phyloP scores from a whole-genome alignment of 805 yeast species.

The Yamadazyma sp. region DNA sequence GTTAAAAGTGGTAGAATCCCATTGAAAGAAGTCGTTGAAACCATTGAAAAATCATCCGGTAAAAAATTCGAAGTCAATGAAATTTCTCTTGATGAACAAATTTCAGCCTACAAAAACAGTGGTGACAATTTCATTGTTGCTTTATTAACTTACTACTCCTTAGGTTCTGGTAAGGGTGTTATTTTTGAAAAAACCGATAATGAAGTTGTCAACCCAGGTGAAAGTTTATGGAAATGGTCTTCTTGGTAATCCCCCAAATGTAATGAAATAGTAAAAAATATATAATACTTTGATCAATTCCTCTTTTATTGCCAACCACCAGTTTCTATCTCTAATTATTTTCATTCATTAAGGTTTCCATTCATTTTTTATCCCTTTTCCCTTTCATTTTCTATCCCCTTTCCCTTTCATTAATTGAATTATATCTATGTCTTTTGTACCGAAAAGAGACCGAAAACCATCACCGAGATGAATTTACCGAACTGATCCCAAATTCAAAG shows the following conservation, averaged over 20 bases:
- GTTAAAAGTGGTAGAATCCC: constrained; percentile 41
- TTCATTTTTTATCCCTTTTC: too few species aligned
- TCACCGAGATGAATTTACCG: too few species aligned
- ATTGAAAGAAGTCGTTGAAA: constrained; percentile 32
- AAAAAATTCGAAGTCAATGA: constrained; percentile 1
- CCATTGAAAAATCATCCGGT: constrained; percentile 1
- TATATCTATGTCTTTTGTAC: too few species aligned
- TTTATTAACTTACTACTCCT: constrained; percentile 2
- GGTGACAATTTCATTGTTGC: background rate
- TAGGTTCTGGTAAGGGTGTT: constrained; percentile 2
- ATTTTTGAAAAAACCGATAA: constrained; percentile 1
- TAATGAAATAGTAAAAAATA: too few species aligned
- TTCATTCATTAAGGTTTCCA: too few species aligned
- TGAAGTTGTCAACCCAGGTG: constrained; percentile 9
- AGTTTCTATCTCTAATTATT: too few species aligned
- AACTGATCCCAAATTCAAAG: too few species aligned
- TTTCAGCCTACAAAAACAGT: background rate
- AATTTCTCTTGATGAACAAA: background rate
- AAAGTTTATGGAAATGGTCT: constrained; percentile 9
- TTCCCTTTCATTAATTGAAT: too few species aligned
- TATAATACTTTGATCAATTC: too few species aligned
- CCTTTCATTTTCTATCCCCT: too few species aligned
- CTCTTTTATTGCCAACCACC: too few species aligned
- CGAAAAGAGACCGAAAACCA: too few species aligned
- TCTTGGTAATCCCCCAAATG: constrained; percentile 3